phyloP scores from a whole-genome alignment of 345 rosid species.

The Gossypium rotundifolium region DNA sequence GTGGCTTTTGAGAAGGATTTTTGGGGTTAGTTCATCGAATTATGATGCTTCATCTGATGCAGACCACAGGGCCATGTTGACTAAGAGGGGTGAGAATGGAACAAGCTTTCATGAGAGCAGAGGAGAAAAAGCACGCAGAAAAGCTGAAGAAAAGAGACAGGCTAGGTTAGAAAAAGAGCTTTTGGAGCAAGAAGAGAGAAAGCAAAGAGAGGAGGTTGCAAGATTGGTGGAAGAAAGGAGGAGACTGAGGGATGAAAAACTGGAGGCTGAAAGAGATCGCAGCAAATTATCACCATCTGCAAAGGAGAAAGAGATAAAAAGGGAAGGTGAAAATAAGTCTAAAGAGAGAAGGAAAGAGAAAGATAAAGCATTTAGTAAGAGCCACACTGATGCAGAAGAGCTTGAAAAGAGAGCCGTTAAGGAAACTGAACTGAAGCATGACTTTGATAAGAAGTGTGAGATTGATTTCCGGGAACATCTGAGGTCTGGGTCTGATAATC shows the following conservation, averaged over 20 bases:
- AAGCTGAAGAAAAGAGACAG: slow-evolving; percentile 96
- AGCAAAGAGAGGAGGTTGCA: slow-evolving; percentile 95
- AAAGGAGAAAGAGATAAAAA: slow-evolving; percentile 57
- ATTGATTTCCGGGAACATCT: slow-evolving; percentile 41
- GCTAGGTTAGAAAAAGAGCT: slow-evolving; percentile 88
- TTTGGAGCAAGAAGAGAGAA: slow-evolving; percentile 89
- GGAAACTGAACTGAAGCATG: slow-evolving; percentile 59
- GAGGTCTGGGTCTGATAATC: slow-evolving; percentile 40
- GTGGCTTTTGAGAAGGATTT: slow-evolving; percentile 92
- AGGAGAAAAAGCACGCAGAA: slow-evolving; percentile 87
- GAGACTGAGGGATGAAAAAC: slow-evolving; percentile 73
- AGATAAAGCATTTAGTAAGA: slow-evolving; percentile 82
- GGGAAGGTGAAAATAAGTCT: slow-evolving; percentile 76
- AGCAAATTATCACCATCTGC: slow-evolving; percentile 36
- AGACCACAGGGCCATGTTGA: slow-evolving; percentile 52
- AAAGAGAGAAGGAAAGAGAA: slow-evolving; percentile 89
- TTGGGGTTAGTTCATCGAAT: slow-evolving; percentile 61
- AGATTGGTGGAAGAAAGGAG: slow-evolving; percentile 93
- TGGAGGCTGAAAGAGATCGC: slow-evolving; percentile 61
- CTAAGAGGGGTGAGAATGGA: slow-evolving; percentile 67
- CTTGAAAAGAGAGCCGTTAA: slow-evolving; percentile 59
- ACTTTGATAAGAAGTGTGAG: slow-evolving; percentile 48
- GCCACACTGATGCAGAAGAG: slow-evolving; percentile 90
- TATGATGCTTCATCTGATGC: slow-evolving; percentile 53
- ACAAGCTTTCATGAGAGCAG: slow-evolving; percentile 59